phyloP scores from a whole-genome alignment of 495 filamentous ascomycete genomes.

The Pseudoneurospora amorphoporcata region DNA sequence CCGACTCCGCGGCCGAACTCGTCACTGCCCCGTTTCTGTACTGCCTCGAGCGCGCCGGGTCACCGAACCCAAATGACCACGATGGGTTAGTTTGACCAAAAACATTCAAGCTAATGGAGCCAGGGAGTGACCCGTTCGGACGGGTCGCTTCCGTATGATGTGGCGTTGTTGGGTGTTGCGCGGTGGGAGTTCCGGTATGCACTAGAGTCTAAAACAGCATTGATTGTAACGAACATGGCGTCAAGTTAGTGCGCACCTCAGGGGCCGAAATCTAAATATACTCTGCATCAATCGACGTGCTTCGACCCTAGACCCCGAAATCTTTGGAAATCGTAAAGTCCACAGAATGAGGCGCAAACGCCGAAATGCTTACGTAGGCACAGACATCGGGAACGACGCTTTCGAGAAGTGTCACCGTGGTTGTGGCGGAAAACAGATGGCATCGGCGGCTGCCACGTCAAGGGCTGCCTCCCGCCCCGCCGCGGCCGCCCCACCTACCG shows the following conservation, averaged over 20 bases:
- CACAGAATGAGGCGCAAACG: not conserved
- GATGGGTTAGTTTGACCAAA: not conserved
- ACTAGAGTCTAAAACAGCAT: not conserved
- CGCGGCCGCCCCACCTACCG: not conserved
- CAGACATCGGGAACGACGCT: not conserved
- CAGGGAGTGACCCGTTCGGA: not conserved
- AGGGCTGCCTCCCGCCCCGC: slow-evolving; percentile 7
- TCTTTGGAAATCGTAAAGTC: not conserved
- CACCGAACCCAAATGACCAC: not conserved
- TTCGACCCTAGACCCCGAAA: not conserved
- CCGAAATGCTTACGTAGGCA: not conserved
- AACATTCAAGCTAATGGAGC: not conserved
- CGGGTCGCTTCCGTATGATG: not conserved
- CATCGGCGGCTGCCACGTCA: slow-evolving; percentile 6
- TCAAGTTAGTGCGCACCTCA: not conserved
- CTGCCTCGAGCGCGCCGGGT: not conserved
- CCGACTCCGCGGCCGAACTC: not conserved
- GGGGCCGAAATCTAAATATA: not conserved
- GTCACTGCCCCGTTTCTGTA: not conserved
- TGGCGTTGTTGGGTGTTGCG: not conserved
- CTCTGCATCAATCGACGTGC: not conserved
- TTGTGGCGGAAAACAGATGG: not conserved
- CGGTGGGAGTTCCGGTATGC: not conserved
- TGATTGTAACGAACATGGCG: not conserved
- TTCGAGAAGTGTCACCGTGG: not conserved